Base-by-base conservation (phyloP, 495 filamentous ascomycete species). In the Aspergillus nanangensis region DNA sequence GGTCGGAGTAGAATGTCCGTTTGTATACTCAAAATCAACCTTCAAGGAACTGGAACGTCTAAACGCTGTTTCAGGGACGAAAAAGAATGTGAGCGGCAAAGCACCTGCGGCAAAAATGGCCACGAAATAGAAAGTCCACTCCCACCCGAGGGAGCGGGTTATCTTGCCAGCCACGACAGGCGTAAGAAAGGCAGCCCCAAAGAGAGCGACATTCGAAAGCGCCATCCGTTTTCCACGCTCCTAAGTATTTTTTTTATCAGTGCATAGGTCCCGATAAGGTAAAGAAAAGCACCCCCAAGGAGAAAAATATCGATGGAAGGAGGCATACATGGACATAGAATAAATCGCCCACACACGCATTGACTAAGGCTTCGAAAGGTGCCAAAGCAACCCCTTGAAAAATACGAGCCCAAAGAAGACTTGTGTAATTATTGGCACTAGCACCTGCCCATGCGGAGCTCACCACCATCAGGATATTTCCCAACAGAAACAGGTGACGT, bases 101-200 rank as follows among this genome's bases (percentile, higher is more conserved):
- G 76, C 79, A 44, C 77, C 76, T 17, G 71, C 77, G 27, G 82
- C 75, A 52, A 88, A 75, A 36, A 90, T 81, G 17, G 82, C 78
- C 35, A 88, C 67, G 27, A 89, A 74, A 56, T 84, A 87, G 58
- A 89, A 86, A 5, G 83, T 83, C 84, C 84, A 87, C 55, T 75
- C 61, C 88, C 89, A 96, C 20, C 79, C 77, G 11, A 96, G 75
- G 0, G 73, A 71, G 35, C 76, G 66, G 17, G 90, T 91, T 48
- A 95, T 90, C 58, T 87, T 90, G 24, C 91, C 91, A 1, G 90
- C 89, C 8, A 92, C 64, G 21, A 95, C 88, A 0, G 90, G 91
- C 0, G 91, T 95, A 59, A 95, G 84, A 56, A 96, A 96, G 3
- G 91, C 88, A 5, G 90, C 88, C 1, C 91, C 91, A 60, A 94